Conservation (phyloP, 2,329 filamentous ascomycete species). For the Xylaria arbuscula region DNA sequence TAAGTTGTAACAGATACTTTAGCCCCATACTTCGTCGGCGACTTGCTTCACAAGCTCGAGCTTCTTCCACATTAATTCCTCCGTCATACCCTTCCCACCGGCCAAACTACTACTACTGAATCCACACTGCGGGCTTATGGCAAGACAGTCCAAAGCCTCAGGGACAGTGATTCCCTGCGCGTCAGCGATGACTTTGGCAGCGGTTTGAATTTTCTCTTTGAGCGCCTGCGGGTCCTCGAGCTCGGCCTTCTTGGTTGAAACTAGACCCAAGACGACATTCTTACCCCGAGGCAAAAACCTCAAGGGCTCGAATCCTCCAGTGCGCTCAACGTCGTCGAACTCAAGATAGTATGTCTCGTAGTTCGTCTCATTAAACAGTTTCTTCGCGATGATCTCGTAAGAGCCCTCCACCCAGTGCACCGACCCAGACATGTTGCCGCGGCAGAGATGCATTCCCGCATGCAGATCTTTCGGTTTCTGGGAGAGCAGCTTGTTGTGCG, state of each 20-base stretch:
- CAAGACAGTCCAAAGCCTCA: conserved; percentile 65
- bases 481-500: conserved; percentile 69
- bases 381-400: conserved; percentile 62
- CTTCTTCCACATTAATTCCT: conserved; percentile 48
- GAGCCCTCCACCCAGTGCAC: conserved; percentile 63
- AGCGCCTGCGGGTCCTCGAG: conserved; percentile 59
- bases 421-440: conserved; percentile 59
- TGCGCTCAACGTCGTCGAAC: conserved; percentile 61
- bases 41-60: conserved; percentile 44
- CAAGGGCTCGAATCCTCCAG: conserved; percentile 62
- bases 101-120: conserved; percentile 49
- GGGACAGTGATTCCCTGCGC: conserved; percentile 64
- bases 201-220: conserved; percentile 56
- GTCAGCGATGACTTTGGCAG: conserved; percentile 67
- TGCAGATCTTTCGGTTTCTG: conserved; percentile 67
- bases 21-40: conserved; percentile 44
- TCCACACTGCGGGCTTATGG: conserved; percentile 68
- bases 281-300: conserved; percentile 60
- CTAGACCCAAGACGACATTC: conserved; percentile 62
- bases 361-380: conserved; percentile 60
- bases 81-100: conserved; percentile 46
- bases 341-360: conserved; percentile 65
- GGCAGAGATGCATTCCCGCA: conserved; percentile 72
- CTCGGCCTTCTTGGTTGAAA: conserved; percentile 61
- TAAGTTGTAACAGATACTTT: not conserved